Evolutionary conservation across 345 rosid species (phyloP), one percentile per base, ranked within the genome.

Genomic region (Populus simonii): DNA sequence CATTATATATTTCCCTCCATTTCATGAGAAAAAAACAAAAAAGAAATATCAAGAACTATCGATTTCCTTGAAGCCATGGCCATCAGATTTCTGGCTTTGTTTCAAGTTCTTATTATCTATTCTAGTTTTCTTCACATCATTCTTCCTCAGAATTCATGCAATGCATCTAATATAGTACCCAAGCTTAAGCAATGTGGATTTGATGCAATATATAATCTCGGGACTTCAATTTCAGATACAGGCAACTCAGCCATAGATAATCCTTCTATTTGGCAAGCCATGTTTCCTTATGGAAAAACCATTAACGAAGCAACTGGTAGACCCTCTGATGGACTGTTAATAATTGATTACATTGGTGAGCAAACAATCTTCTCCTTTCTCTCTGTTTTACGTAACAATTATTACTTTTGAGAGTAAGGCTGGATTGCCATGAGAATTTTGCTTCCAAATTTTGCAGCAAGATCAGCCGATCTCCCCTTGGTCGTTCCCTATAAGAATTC

Each of bases 321-420:
- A 70, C 11, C 73, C 23, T 70, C 73, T 0, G 73, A 43, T 25
- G 73, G 73, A 15, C 25, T 23, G 38, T 7, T 43, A 16, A 43
- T 47, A 15, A 45, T 70, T 70, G 73, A 70, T 70, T 70, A 70
- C 17, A 23, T 70, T 25, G 73, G 73, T 70, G 15, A 70, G 33
- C 1, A 63, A 23, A 11, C 25, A n/a, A 13, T 13, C 51, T 45
- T 15, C 15, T 13, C 13, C 51, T 13, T 13, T 45, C 15, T 13
- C 51, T 13, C 51, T 45, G 3, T 45, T 13, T 45, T 45, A 3
- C 51, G 17, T 45, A 12, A 3, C 1, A 45, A 13, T 13, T 3
- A 45, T 45, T 13, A 13, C 17, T 3, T 13, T 12, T 45, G 11
- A 45, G 51, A 45, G 51, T 45, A 45, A 3, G 51, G 17, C 3